These are phyloP conservation scores for Rubus parviflorus DNA, from an alignment of 306 rosid genomes.

Conservation along the genomic window DNA sequence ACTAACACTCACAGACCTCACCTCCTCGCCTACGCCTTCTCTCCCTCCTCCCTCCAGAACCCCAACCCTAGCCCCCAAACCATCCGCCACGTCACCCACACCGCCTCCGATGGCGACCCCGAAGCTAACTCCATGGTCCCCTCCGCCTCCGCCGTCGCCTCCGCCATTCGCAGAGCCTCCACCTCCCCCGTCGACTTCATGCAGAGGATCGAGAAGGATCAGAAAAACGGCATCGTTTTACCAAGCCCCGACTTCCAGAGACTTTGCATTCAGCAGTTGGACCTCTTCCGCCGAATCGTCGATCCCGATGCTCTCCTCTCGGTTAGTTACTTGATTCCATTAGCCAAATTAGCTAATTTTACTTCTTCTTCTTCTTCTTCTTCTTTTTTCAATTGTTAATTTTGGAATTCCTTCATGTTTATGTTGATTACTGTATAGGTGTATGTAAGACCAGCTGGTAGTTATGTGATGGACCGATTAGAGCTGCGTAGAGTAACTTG, in stretches of 20 bases:
- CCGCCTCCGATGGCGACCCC: constrained; percentile 35
- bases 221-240: constrained; percentile 47
- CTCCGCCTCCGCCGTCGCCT: constrained; percentile 75
- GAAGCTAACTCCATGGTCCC: constrained; percentile 32
- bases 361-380: no score
- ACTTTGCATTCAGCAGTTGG: constrained; percentile 71
- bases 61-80: constrained; percentile 29
- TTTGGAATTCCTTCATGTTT: not conserved
- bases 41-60: constrained; percentile 47
- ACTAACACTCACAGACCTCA: constrained; percentile 1
- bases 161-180: constrained; percentile 73
- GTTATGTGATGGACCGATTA: constrained; percentile 94
- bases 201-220: constrained; percentile 53
- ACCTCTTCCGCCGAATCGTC: constrained; percentile 77
- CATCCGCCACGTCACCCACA: constrained; percentile 42
- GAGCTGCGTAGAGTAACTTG: constrained; percentile 79
- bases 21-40: constrained; percentile 11
- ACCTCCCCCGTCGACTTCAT: constrained; percentile 78
- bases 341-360: not conserved
- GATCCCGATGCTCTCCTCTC: constrained; percentile 67
- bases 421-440: constrained; percentile 40
- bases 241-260: constrained; percentile 79
- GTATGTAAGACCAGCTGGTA: constrained; percentile 95
- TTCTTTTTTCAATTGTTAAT: not conserved
- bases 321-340: constrained; percentile 32